Base-by-base conservation (phyloP, 805 yeast species). In the Schizosaccharomyces octosporus region DNA sequence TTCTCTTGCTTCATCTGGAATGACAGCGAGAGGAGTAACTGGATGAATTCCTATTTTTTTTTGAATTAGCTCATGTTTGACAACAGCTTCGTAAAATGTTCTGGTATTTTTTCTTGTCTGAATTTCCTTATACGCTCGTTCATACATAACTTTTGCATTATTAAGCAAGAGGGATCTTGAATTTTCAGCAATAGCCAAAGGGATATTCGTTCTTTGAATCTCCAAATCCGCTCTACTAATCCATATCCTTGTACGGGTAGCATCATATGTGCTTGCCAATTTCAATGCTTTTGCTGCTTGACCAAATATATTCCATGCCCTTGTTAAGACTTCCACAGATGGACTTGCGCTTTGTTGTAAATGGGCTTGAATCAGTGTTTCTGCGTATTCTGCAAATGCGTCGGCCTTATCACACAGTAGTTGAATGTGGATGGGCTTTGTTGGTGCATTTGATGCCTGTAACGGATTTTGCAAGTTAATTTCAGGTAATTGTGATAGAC, bases 331-430 rank as follows among this genome's bases (percentile, higher is more conserved):
- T 21, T 21, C 31, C 21, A 29, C 36, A 9, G 57, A 51, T 9
- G 31, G 19, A 6, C 4, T 17, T 51, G 41, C 4, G 41, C 15
- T 45, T 24, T 45, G 21, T 24, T 45, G 27, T 13, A 45, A 6
- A 13, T 45, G 27, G 5, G 51, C 51, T 19, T n/a, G 51, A 45
- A 45, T 45, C 94, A 87, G 67, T 75, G 95, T 60, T 82, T 88
- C n/a, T 75, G 95, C 60, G 93, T 84, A 68, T 75, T 89, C 27
- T 95, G 87, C 69, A 79, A 83, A 2, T 95, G 87, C 67, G 87
- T 86, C 69, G 15, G 57, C 57, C 36, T 51, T 51, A 6, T 51
- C 57, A 29, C 57, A 51, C 31, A 51, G 36, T 11, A 51, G 27
- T 29, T 51, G 57, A 24, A 51, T 29, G 29, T 29, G 57, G 19